Base-by-base conservation (phyloP, 2,329 filamentous ascomycete species). In the Colletotrichum incanum region DNA sequence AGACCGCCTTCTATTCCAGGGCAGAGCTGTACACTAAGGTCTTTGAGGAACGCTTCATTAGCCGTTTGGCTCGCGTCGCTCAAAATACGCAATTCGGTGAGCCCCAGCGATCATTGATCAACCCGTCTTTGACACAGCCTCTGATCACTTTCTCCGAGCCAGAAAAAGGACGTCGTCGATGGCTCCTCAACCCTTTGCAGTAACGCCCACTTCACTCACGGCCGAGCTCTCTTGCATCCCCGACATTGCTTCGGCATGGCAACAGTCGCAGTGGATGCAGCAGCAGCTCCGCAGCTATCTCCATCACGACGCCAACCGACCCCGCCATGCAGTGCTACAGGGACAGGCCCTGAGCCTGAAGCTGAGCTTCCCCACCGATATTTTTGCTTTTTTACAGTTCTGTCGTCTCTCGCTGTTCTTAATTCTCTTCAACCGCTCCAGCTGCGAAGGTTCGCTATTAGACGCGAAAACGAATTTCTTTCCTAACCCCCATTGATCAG, bases 51-150 rank as follows among this genome's bases (percentile, higher is more conserved):
- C n/a, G n/a, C 41, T 18, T 37, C n/a, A 26, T 39, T 54, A 20
- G 39, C 50, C 31, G 43, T 55, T 47, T 41, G 18, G 45, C 2
- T 37, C 43, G 47, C 34, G 23, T 26, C 16, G 26, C 16, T 61
- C 31, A 31, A 54, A 43, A 54, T 37, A 59, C 45, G 34, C 34
- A 54, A 20, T 39, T 47, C 45, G 56, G 45, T 43, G 45, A 43
- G 65, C 18, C n/a, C 28, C 4, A 16, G 20, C 37, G 49, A 37
- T 20, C 26, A 37, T 54, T 54, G 34, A 61, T 45, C 55, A 62
- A 47, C 55, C 55, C 49, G 65, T 43, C 37, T 11, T 20, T 45
- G 54, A 20, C 43, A 45, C 59, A 52, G 56, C 37, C 11, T 54
- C 49, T 41, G 56, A 55, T 18, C 55, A 18, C n/a, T 43, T 34